These are phyloP conservation scores for Apiotrichum gracile DNA, from an alignment of 1,284 basidiomycete species.

Conservation along the genomic window DNA sequence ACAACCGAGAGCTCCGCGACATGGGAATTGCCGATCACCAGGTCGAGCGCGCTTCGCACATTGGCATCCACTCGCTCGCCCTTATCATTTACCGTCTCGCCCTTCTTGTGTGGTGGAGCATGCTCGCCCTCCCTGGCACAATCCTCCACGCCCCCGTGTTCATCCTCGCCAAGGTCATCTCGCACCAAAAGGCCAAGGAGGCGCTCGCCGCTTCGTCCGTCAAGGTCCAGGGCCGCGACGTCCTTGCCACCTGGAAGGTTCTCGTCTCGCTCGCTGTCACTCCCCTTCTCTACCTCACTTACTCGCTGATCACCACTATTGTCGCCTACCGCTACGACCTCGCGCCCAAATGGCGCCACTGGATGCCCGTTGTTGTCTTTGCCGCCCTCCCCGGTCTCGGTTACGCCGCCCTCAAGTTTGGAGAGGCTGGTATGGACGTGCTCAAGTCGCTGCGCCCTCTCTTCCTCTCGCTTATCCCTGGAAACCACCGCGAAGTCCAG, in stretches of 20 bases:
- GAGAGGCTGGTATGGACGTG: slow-evolving; percentile 97
- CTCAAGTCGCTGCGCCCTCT: slow-evolving; percentile 94
- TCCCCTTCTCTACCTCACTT: slow-evolving; percentile 78
- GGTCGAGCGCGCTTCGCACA: slow-evolving; percentile 75
- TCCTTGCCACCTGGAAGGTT: slow-evolving; percentile 97
- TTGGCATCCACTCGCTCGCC: slow-evolving; percentile 79
- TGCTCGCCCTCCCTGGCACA: slow-evolving; percentile 87
- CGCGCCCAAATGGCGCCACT: slow-evolving; percentile 58
- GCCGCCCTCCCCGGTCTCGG: slow-evolving; percentile 79
- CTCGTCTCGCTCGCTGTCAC: slow-evolving; percentile 87
- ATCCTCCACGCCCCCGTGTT: slow-evolving; percentile 94
- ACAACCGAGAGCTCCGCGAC: slow-evolving; percentile 85
- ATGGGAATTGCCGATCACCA: slow-evolving; percentile 98
- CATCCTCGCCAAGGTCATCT: slow-evolving; percentile 83
- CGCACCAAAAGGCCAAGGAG: slow-evolving; percentile 88
- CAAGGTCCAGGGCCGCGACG: slow-evolving; percentile 91
- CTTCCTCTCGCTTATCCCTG: slow-evolving; percentile 82
- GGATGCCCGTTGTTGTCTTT: slow-evolving; percentile 75
- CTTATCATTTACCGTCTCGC: slow-evolving; percentile 78
- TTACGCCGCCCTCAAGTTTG: slow-evolving; percentile 93
- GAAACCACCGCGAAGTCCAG: slow-evolving; percentile 78
- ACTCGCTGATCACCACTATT: slow-evolving; percentile 72
- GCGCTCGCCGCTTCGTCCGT: slow-evolving; percentile 93
- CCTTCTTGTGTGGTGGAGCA: slow-evolving; percentile 76
- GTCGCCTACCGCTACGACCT: slow-evolving; percentile 66